Conservation (phyloP, 768 basidiomycete species). For the Chalciporus piperatus region DNA sequence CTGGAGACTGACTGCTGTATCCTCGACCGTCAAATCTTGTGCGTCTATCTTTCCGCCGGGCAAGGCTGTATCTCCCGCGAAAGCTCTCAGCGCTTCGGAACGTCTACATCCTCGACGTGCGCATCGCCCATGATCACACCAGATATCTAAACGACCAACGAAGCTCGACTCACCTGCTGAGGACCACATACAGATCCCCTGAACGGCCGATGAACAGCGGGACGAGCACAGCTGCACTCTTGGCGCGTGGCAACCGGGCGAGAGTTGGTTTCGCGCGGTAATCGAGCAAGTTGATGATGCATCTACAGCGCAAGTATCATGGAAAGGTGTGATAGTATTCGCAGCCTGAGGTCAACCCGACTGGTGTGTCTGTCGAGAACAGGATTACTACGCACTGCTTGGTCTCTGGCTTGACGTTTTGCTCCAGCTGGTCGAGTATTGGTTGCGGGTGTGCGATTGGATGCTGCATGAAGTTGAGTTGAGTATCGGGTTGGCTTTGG, state of each 20-base stretch:
- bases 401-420: too few species aligned
- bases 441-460: neutral
- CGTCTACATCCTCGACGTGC: conserved; percentile 45
- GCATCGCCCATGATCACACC: neutral
- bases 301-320: conserved; percentile 8
- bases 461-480: neutral
- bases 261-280: conserved; percentile 26
- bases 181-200: conserved; percentile 81
- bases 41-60: conserved; percentile 83
- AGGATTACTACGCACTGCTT: too few species aligned
- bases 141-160: neutral
- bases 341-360: too few species aligned
- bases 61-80: conserved; percentile 85
- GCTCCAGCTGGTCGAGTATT: neutral
- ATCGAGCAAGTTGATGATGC: conserved; percentile 23
- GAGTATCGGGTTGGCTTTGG: too few species aligned
- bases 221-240: conserved; percentile 75
- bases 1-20: conserved; percentile 59
- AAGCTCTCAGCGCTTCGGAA: conserved; percentile 66
- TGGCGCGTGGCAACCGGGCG: conserved; percentile 51
- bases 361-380: too few species aligned
- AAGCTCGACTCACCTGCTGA: conserved; percentile 61
- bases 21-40: conserved; percentile 65
- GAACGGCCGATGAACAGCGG: conserved; percentile 81
- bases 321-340: too few species aligned